phyloP scores from a whole-genome alignment of 345 rosid species.

The Hypericum androsaemum region DNA sequence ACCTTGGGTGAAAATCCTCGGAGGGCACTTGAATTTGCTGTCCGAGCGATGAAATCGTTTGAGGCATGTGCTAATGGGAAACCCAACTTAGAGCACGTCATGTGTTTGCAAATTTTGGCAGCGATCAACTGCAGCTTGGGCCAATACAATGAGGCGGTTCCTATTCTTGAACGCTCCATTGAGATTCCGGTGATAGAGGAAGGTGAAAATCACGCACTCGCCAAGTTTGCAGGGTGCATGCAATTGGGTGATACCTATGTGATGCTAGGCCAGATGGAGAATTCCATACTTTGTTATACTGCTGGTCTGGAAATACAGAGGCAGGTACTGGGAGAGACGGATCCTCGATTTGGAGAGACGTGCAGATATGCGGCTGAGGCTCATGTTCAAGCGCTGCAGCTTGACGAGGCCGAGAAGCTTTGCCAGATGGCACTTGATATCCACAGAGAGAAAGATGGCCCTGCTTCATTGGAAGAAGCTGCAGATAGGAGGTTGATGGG shows the following conservation, averaged over 20 bases:
- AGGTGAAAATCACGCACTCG: conserved; percentile 73
- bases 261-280: conserved; percentile 74
- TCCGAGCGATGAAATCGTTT: conserved; percentile 54
- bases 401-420: conserved; percentile 71
- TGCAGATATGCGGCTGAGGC: conserved; percentile 82
- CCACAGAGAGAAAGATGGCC: conserved; percentile 51
- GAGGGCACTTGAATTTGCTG: conserved; percentile 57
- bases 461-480: conserved; percentile 68
- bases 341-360: conserved; percentile 72
- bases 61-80: conserved; percentile 49
- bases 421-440: conserved; percentile 77
- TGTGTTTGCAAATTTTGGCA: conserved; percentile 78
- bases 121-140: conserved; percentile 37
- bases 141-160: conserved; percentile 39
- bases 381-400: conserved; percentile 76
- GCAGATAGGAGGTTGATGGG: conserved; percentile 88
- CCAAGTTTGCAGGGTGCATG: conserved; percentile 95
- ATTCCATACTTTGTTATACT: conserved; percentile 62
- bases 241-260: conserved; percentile 88
- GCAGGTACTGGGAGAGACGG: conserved; percentile 74
- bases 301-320: conserved; percentile 90
- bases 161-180: conserved; percentile 74
- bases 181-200: conserved; percentile 66
- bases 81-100: conserved; percentile 51
- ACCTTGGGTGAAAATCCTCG: conserved; percentile 57